phyloP scores from a whole-genome alignment of 129 eudicot genomes.

The sunflower (Helianthus annuus) region HanXRQr2.0-SUNRISE NC_035444.2:34899581-34900080 shows the following conservation, averaged over 20 bases:
- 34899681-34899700: slow-evolving; percentile 52
- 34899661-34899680: slow-evolving; percentile 86
- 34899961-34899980: too few species aligned
- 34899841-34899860: slow-evolving; percentile 70
- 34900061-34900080: neutral
- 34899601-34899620: slow-evolving; percentile 96
- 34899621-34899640: slow-evolving; percentile 96
- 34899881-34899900: too few species aligned
- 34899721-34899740: slow-evolving; percentile 99
- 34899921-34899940: too few species aligned
- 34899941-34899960: too few species aligned
- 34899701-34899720: slow-evolving; percentile 57
- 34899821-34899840: slow-evolving; percentile 94
- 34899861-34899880: too few species aligned
- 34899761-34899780: slow-evolving; percentile 92
- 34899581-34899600: slow-evolving; percentile 83
- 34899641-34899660: slow-evolving; percentile 98
- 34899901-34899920: too few species aligned
- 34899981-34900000: slow-evolving; percentile 71
- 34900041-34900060: neutral
- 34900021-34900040: neutral
- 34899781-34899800: slow-evolving; percentile 87
- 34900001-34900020: neutral
- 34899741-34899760: slow-evolving; percentile 79
- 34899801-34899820: slow-evolving; percentile 85